A percentile compares a stretch with the other conserved stretches of the same genome.
Evolutionary conservation across 1,284 basidiomycete genomes (phyloP).

Genomic region (Ceratobasidium theobromae): DNA sequence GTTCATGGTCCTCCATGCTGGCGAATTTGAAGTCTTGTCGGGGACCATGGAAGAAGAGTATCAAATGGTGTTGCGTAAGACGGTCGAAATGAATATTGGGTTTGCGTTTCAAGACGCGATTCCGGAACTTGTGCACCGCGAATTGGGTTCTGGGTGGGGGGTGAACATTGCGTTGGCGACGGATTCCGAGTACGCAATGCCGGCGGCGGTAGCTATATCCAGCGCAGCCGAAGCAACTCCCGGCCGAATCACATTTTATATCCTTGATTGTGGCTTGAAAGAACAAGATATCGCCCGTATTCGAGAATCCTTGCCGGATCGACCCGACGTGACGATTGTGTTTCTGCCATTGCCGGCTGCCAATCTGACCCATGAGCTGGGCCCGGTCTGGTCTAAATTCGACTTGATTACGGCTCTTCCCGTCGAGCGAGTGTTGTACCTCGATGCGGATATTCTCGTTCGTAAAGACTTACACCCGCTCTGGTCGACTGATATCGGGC

Average conservation of each 20-base stretch:
- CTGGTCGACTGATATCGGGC: conserved; percentile 52
- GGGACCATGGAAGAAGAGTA: conserved; percentile 43
- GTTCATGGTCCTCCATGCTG: conserved; percentile 54
- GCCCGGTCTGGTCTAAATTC: conserved; percentile 54
- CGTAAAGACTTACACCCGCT: conserved; percentile 47
- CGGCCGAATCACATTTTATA: conserved; percentile 52
- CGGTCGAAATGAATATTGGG: conserved; percentile 55
- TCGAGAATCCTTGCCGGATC: conserved; percentile 41
- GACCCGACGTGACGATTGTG: conserved; percentile 44
- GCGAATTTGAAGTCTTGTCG: conserved; percentile 50
- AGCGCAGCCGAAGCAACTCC: conserved; percentile 47
- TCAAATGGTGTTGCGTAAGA: conserved; percentile 56
- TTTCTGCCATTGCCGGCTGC: conserved; percentile 48
- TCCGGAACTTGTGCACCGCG: conserved; percentile 5
- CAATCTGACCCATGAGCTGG: conserved; percentile 42
- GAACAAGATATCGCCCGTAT: conserved; percentile 46
- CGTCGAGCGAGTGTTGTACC: conserved; percentile 53
- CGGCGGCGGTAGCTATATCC: conserved; percentile 53
- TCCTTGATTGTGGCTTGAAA: conserved; percentile 52
- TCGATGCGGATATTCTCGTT: conserved; percentile 57
- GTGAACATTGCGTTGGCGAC: conserved; percentile 53
- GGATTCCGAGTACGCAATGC: conserved; percentile 52
- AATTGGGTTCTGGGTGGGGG: conserved; percentile 47
- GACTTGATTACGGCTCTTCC: conserved; percentile 52
- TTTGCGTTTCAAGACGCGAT: conserved; percentile 46